Base-by-base conservation (phyloP, 108 stramenopile genomes). In the Fragilaria crotonensis region DNA sequence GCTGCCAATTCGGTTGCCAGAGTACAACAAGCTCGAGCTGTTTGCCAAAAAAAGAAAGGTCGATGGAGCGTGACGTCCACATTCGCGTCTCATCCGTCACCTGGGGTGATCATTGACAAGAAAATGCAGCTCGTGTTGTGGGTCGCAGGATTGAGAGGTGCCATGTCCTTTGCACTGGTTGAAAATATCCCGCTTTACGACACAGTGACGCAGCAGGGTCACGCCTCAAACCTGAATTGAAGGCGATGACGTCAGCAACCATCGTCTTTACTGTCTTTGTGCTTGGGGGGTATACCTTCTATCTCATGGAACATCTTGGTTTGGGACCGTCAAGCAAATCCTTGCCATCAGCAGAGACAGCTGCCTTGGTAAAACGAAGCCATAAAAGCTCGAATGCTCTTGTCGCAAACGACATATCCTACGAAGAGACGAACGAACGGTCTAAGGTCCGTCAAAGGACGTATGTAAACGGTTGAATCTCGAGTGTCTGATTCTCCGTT, bases 121-220 rank as follows among this genome's bases (percentile, higher is more conserved):
- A 77, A 76, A 30, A 93, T 88, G 87, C 92, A 93, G 70, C 46
- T 89, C 18, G 86, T 90, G 1, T 70, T 93, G 20, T 79, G 85
- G 75, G 88, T 90, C 57, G 85, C 89, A 2, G 93, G 93, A 5
- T 66, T 94, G 9, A 78, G 93, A 7, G 93, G 93, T 5, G 93
- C 89, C 45, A 89, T 94, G 85, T 85, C 85, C 0, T 90, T 94
- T 61, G 89, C 93, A 19, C 71, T 94, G 33, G 93, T 91, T 2
- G 93, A 94, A 63, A 75, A 87, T 71, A 89, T 94, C 53, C 89
- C 89, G 3, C 58, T 83, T 30, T 90, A 77, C 59, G 85, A 94
- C 63, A 66, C 83, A 1, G 81, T 79, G 18, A 84, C 83, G 18
- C 80, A 80, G 18, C 73, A 78, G 52, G 93, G 93, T 79, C 89